Base-by-base conservation (phyloP, 2,329 filamentous ascomycete genomes). In the Trichocomaceae sp. region DNA sequence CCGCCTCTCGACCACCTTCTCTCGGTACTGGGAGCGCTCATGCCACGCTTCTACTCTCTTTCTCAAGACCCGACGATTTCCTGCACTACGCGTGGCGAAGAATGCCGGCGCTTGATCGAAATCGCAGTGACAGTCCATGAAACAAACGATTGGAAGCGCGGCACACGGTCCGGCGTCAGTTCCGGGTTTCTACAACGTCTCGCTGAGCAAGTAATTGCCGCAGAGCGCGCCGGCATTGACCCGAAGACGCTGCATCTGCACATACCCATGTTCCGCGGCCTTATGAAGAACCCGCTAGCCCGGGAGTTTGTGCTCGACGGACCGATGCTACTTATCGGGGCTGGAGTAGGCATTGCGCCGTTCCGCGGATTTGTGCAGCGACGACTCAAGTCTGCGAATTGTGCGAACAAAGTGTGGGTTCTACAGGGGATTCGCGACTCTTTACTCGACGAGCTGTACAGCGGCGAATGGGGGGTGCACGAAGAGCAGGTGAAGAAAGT, bases 291-390 rank as follows among this genome's bases (percentile, higher is more conserved):
- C 70, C 93, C 93, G 0, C 81, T 99, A 1, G 93, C 91, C 10
- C 87, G 86, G 67, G 85, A 96, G 67, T 99, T 97, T 67, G 86
- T 90, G 51, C 85, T 88, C 2, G 92, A 99, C 69, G 93, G 93
- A 0, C 93, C 93, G 0, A 99, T 99, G 93, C 84, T 99, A 37
- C 82, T 99, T 47, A 96, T 99, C 63, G 93, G 93, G 31, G 93
- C 93, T 4, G 93, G 93, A 54, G 93, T 99, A 20, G 93, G 93
- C 60, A 92, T 99, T 71, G 93, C 93, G 10, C 93, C 93, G 0
- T 99, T 99, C 84, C 85, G 93, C 48, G 93, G 93, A 56, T 99
- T 99, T 70, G 95, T 99, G 45, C 88, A 97, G 75, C 89, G 95
- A 57, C 83, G 91, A 12, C 79, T 96, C 55, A 92, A 92, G 79